Evolutionary conservation across 441 rosid genomes (phyloP).

Genomic region (Metrosideros polymorpha): DNA sequence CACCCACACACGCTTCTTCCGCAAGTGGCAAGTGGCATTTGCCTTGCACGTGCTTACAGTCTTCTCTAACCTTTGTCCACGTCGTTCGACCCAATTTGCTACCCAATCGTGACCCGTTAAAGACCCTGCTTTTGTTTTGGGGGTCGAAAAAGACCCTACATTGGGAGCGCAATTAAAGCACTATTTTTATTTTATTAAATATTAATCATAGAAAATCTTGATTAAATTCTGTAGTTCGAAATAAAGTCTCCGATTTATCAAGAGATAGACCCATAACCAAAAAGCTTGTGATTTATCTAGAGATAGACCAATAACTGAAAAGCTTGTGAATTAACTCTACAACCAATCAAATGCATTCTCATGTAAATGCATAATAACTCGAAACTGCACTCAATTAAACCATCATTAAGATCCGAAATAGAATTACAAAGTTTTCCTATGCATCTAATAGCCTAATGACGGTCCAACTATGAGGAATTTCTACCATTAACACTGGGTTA

Average conservation of each 20-base stretch:
- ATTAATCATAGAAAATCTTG: not conserved
- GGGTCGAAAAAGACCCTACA: not conserved
- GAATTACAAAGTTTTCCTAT: not conserved
- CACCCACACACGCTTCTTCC: no score
- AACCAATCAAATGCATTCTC: not conserved
- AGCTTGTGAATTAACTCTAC: not conserved
- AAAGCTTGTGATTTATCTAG: not conserved
- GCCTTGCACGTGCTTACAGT: no score
- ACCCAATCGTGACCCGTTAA: no score
- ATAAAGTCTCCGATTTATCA: not conserved
- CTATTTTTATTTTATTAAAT: no score
- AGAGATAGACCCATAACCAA: not conserved
- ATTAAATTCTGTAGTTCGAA: not conserved
- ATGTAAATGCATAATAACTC: no score
- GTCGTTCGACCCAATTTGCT: no score
- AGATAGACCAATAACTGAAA: no score
- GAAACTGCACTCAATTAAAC: not conserved
- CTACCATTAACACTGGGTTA: not conserved
- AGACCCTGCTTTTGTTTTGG: no score
- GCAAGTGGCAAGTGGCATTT: no score
- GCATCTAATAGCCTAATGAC: not conserved
- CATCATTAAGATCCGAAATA: rapidly evolving
- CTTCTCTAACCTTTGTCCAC: no score
- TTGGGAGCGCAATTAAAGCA: not conserved
- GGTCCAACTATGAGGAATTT: not conserved